These are phyloP conservation scores for Fusarium sp. DNA, from an alignment of 2,329 filamentous ascomycete species.

Conservation along the genomic window DNA sequence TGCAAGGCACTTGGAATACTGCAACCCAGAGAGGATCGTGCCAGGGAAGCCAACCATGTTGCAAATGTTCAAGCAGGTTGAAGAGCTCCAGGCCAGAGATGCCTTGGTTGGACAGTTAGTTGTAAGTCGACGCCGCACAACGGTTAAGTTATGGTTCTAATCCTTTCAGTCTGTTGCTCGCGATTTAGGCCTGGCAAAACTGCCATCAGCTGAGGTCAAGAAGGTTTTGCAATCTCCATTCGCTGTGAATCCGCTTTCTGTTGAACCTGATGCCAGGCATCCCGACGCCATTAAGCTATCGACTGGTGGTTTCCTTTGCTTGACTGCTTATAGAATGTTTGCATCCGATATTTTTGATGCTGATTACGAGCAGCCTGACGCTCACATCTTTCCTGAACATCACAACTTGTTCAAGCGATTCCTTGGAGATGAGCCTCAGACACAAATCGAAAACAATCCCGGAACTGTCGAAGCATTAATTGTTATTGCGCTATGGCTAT, in stretches of 20 bases:
- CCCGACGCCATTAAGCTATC: constrained; percentile 69
- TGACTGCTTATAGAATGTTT: constrained; percentile 74
- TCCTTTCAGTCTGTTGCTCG: constrained; percentile 69
- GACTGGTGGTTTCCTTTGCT: constrained; percentile 69
- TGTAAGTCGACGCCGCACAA: constrained; percentile 58
- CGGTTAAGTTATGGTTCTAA: constrained; percentile 25
- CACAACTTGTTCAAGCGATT: constrained; percentile 66
- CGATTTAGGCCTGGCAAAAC: constrained; percentile 68
- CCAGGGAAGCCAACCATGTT: constrained; percentile 72
- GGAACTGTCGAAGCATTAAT: constrained; percentile 72
- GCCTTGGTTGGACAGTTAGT: constrained; percentile 79
- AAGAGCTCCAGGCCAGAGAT: constrained; percentile 71
- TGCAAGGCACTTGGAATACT: constrained; percentile 75
- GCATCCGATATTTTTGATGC: constrained; percentile 72
- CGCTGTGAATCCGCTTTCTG: constrained; percentile 60
- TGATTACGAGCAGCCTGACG: constrained; percentile 64
- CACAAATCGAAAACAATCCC: constrained; percentile 62
- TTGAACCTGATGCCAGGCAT: constrained; percentile 61
- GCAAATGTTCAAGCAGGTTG: constrained; percentile 74
- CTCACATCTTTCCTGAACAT: constrained; percentile 73
- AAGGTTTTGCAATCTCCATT: constrained; percentile 59
- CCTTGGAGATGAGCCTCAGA: constrained; percentile 64
- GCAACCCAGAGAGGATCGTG: constrained; percentile 73
- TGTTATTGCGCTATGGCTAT: constrained; percentile 71
- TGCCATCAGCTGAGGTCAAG: constrained; percentile 61